Evolutionary conservation across 805 yeast species (phyloP), one percentile per base, ranked within the genome.

Genomic region (Yarrowia bubula): DNA sequence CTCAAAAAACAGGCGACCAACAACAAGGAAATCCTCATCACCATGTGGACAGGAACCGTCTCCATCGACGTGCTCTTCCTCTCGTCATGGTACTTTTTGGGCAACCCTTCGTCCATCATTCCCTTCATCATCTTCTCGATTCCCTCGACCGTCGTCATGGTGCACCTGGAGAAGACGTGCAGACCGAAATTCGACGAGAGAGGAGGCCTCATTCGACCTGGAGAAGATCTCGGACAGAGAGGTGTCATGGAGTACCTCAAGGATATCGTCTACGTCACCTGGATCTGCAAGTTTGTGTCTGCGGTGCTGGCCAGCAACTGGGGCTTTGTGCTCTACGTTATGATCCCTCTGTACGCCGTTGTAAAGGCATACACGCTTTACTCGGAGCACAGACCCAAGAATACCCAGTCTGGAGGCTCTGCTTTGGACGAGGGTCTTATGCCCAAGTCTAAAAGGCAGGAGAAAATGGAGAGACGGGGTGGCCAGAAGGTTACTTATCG

Each of bases 201-300:
- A 50, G 81, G 81, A 1, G 79, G 79, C 62, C 76, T 88, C 55
- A 71, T 81, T 2, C 75, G 74, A 11, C 73, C 88, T 1, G 93
- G 92, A 1, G 83, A 81, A 35, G 89, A 89, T 70, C 79, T 88
- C 66, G 75, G 75, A 65, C 89, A 84, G 67, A 71, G 75, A 3
- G 95, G 95, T 0, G 77, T 89, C 44, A 86, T 86, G 42, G 93
- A 89, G 74, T 88, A 86, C 77, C 76, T 88, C 79, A 86, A 86
- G 71, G 95, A 89, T 71, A 73, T 87, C 11, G 76, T 89, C 66
- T 88, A 88, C 71, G 73, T 88, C 51, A 87, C 92, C 2, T 80
- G 87, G 81, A 69, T 82, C 18, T 77, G 84, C 68, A 85, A 85
- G 68, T 64, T 86, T 0, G 74, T 86, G 61, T 82, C 85, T 78